phyloP scores from a whole-genome alignment of 2,329 filamentous ascomycete species.

The Aspergillus unguis region DNA sequence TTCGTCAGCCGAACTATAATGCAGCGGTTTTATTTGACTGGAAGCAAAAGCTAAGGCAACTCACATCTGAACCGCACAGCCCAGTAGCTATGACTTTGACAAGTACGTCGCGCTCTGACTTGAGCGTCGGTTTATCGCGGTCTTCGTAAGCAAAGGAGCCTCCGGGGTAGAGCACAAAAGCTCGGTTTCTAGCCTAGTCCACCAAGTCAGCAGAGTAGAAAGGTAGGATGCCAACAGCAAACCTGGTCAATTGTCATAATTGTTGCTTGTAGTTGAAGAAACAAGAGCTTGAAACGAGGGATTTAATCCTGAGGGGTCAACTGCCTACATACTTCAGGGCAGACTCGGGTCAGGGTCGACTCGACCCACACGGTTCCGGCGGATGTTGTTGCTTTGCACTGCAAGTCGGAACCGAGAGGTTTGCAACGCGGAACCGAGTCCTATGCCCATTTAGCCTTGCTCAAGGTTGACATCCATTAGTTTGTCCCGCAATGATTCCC shows the following conservation, averaged over 20 bases:
- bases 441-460: too few relatives aligned
- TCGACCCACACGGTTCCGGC: background rate
- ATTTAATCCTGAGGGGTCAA: too few relatives aligned
- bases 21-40: too few relatives aligned
- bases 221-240: background rate
- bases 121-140: constrained; percentile 17
- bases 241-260: background rate
- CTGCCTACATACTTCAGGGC: too few relatives aligned
- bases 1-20: too few relatives aligned
- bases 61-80: constrained; percentile 78
- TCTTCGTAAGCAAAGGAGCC: constrained; percentile 23
- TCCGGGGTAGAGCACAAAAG: constrained; percentile 21
- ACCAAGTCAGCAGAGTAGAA: too few relatives aligned
- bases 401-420: background rate
- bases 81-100: constrained; percentile 76
- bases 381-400: background rate
- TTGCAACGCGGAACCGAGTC: background rate
- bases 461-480: too few relatives aligned
- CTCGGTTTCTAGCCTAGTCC: constrained; percentile 3
- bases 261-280: too few relatives aligned
- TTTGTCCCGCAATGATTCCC: too few relatives aligned
- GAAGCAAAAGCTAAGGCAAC: too few relatives aligned
- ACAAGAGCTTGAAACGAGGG: too few relatives aligned
- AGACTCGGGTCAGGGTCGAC: background rate
- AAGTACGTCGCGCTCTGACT: constrained; percentile 62